Percentiles rank a stretch among this genome's conserved stretches.
Conservation (phyloP, 2,329 filamentous ascomycete genomes). For the Metarhizium album region DNA sequence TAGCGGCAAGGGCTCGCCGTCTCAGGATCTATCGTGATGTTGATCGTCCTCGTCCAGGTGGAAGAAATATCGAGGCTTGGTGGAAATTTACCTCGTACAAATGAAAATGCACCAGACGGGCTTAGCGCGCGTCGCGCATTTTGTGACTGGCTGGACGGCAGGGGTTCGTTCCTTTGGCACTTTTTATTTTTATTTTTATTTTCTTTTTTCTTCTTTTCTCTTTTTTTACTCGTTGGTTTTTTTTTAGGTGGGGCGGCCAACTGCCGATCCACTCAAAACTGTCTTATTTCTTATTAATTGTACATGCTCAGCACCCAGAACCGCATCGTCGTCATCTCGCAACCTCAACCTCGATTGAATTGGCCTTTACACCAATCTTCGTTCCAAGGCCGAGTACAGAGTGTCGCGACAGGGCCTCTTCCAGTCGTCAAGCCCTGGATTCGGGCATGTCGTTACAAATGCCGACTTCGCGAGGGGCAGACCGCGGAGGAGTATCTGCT, state of each 20-base stretch:
- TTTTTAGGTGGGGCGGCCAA: no score
- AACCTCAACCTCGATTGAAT: no score
- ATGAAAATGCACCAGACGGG: background rate
- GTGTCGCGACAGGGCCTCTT: background rate
- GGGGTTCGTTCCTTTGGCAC: background rate
- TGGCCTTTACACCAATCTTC: no score
- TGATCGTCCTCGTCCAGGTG: background rate
- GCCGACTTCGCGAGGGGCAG: background rate
- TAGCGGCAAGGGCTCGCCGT: slow-evolving; percentile 6
- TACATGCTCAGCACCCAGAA: no score
- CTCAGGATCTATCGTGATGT: background rate
- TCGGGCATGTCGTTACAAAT: background rate
- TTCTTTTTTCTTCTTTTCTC: no score
- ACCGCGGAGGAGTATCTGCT: background rate
- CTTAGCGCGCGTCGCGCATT: background rate
- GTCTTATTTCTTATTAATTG: no score
- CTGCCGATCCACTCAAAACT: no score
- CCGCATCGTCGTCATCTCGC: no score
- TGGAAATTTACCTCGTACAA: background rate
- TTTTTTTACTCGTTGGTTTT: no score
- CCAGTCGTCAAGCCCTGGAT: background rate
- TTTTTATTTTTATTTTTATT: no score
- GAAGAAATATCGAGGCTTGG: background rate
- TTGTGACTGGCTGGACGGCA: background rate
- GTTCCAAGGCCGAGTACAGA: background rate